Base-by-base conservation (phyloP, 2,329 filamentous ascomycete species). In the Aaosphaeria pasadenensis region DNA sequence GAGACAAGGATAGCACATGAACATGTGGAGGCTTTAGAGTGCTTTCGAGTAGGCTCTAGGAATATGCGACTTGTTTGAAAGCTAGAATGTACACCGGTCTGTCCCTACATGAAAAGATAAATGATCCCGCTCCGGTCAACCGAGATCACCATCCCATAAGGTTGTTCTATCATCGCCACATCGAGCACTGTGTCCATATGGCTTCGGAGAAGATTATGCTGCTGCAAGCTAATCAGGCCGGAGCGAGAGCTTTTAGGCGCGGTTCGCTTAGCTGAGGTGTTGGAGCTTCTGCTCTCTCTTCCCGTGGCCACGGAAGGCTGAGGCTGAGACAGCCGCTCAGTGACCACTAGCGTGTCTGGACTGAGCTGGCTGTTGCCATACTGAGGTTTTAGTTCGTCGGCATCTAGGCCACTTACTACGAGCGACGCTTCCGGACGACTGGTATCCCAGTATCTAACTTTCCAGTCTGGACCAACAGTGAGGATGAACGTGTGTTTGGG, bases 361-460 rank as follows among this genome's bases (percentile, higher is more conserved):
- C 63, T 67, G 5, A 74, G 58, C 43, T 69, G 66, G 35, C 54
- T 58, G 6, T 53, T 58, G 3, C 30, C 49, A 64, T 91, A 97
- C 7, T 81, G 81, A n/a, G 90, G 87, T 63, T 84, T 85, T 32
- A 81, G 75, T 49, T 91, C 86, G 32, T 90, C 86, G 2, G 76
- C 71, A 48, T 83, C 82, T 7, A 91, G 76, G 0, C 92, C 92
- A 64, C 88, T 95, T 54, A 95, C 86, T 11, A 96, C 81, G 47
- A 80, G 78, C 38, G 89, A 96, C 50, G 84, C 82, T 62, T 96
- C 90, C 7, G 89, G 79, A 7, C 85, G 85, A 7, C 83, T 78
- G 11, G 94, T 78, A 64, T 99, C 92, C 94, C 94, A 99, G 72
- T 95, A 97, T 7, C 94, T 84, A 13, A 99, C 81, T 70, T 89